Evolutionary conservation across 2,329 filamentous ascomycete species (phyloP).

Genomic region (Trichoderma sp.): DNA sequence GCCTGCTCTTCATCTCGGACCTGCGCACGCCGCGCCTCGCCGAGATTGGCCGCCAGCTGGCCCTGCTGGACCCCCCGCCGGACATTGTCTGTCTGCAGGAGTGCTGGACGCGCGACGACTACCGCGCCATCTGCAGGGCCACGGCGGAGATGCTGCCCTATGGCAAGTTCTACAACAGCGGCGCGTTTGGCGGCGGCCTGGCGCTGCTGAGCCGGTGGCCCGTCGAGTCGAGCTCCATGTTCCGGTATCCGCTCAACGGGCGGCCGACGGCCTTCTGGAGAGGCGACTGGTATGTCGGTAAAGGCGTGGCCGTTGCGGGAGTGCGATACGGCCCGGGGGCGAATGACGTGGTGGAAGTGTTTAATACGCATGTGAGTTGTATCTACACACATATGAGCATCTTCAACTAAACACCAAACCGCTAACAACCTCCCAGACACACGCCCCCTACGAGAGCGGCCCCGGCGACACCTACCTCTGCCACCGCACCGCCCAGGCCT

Average conservation of each 20-base stretch:
- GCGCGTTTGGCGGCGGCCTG: constrained; percentile 85
- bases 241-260: constrained; percentile 85
- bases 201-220: constrained; percentile 91
- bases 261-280: constrained; percentile 90
- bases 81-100: constrained; percentile 94
- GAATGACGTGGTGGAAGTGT: constrained; percentile 78
- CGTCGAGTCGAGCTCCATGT: constrained; percentile 86
- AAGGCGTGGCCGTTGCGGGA: constrained; percentile 82
- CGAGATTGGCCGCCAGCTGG: constrained; percentile 82
- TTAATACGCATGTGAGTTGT: constrained; percentile 77
- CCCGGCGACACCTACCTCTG: constrained; percentile 83
- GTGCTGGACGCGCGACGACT: constrained; percentile 88
- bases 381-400: background rate
- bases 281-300: constrained; percentile 95
- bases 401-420: background rate
- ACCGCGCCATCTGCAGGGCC: constrained; percentile 71
- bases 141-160: constrained; percentile 77
- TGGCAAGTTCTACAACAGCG: constrained; percentile 90
- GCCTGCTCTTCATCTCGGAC: constrained; percentile 81
- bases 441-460: constrained; percentile 82
- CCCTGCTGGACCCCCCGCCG: constrained; percentile 65
- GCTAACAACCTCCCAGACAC: constrained; percentile 49
- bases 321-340: constrained; percentile 68
- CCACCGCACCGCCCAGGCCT: constrained; percentile 89
- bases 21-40: constrained; percentile 74